Base-by-base conservation (phyloP, 2,329 filamentous ascomycete genomes). In the Stemphylium beticola region DNA sequence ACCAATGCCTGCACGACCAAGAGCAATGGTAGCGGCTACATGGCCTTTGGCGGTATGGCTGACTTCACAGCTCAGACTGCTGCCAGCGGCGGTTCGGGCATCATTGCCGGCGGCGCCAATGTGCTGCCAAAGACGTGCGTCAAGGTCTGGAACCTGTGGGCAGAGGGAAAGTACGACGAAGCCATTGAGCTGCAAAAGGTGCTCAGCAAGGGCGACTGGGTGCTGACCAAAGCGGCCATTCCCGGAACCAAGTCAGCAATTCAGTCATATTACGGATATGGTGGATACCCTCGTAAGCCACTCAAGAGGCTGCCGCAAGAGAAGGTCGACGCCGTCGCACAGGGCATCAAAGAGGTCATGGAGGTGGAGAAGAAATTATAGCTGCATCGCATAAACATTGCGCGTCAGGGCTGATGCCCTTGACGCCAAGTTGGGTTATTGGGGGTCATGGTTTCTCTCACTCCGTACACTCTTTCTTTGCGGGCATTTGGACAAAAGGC, bases 61-160 rank as follows among this genome's bases (percentile, higher is more conserved):
- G 92, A 96, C 77, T 96, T 96, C 76, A 92, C 91, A 0, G 82
- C 91, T 24, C 92, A 93, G 78, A 93, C 91, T 1, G 83, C 93
- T 4, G 83, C 88, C 57, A 90, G 86, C 42, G 91, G 91, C 42
- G 91, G 91, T 38, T 89, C 86, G 51, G 91, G 92, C 29, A 92
- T 95, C 75, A 95, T 96, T 68, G 91, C 90, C 14, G 92, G 92
- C 17, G 87, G 90, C 37, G 92, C 91, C 57, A 96, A 96, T 71
- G 87, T 96, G 53, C 86, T 93, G 76, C 92, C 92, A 45, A 92
- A 93, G 79, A 81, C 89, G 6, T 93, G 91, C 69, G 88, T 89
- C 44, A 85, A 84, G 72, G 85, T 96, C 24, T 92, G 90, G 88
- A 83, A 91, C 70, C 81, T 93, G 49, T 93, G 88, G 74, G 80